phyloP scores from a whole-genome alignment of 345 rosid species.

The Garcia nutans region DNA sequence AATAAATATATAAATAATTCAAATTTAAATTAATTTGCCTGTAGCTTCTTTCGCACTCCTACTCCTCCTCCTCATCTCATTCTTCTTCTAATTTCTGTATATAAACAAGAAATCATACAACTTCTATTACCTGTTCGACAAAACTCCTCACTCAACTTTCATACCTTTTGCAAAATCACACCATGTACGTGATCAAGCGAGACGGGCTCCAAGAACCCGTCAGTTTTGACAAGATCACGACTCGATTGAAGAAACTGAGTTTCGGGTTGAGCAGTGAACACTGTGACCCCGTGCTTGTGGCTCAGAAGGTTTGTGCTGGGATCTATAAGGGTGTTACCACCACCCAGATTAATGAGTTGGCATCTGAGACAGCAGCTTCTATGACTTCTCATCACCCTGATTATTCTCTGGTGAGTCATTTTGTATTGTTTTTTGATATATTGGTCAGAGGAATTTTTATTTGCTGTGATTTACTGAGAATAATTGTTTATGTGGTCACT shows the following conservation, averaged over 20 bases:
- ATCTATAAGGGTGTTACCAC: constrained; percentile 94
- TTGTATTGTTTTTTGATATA: background rate
- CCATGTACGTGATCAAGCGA: constrained; percentile 85
- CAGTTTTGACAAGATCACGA: constrained; percentile 84
- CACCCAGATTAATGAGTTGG: constrained; percentile 83
- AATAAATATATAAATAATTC: background rate
- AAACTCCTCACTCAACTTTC: background rate
- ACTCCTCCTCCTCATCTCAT: constrained; percentile 44
- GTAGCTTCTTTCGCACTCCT: constrained; percentile 29
- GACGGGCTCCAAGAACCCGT: constrained; percentile 79
- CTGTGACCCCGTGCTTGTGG: constrained; percentile 85
- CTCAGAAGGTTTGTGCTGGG: constrained; percentile 91
- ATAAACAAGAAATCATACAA: background rate
- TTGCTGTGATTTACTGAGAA: background rate
- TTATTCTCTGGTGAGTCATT: constrained; percentile 70
- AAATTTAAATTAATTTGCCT: constrained; percentile 8
- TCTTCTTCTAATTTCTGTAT: constrained; percentile 34
- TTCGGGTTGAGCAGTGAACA: constrained; percentile 77
- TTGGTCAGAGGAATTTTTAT: background rate
- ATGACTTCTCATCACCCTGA: constrained; percentile 90
- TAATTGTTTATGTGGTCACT: background rate
- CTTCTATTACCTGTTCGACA: constrained; percentile 12
- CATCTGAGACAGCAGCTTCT: constrained; percentile 90
- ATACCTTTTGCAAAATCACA: constrained; percentile 18
- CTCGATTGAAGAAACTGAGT: constrained; percentile 77